Conservation (phyloP, 441 rosid genomes). For the Brassica hybrid region DNA sequence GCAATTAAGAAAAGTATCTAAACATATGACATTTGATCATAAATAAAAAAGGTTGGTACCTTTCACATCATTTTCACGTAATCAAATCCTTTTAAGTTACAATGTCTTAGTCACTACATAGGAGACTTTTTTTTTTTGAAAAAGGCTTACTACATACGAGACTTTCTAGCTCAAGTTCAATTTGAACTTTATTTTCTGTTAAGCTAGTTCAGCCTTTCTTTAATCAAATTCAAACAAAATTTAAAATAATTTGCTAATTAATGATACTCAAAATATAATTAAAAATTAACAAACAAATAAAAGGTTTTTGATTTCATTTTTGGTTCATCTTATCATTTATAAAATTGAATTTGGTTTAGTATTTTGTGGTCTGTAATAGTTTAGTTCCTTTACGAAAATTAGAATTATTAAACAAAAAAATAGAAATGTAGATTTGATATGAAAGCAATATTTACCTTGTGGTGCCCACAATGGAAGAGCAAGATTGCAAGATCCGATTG, state of each 20-base stretch:
- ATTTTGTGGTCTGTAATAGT: neutral
- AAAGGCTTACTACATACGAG: neutral
- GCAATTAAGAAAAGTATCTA: conserved; percentile 19
- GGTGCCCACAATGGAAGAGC: conserved; percentile 82
- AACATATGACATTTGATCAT: conserved; percentile 3
- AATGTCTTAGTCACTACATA: conserved; percentile 32
- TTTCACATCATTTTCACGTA: conserved; percentile 39
- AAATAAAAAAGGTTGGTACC: conserved; percentile 35
- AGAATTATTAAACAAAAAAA: neutral
- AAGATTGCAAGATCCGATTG: conserved; percentile 81
- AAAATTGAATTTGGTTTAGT: neutral
- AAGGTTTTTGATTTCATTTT: neutral
- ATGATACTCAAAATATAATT: neutral
- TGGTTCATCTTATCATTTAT: neutral
- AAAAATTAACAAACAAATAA: neutral
- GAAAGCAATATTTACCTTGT: conserved; percentile 36
- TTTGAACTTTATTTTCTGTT: conserved; percentile 3
- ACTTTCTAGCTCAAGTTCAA: conserved; percentile 9
- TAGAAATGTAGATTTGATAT: neutral
- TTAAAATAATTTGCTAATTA: neutral
- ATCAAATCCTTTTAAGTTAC: conserved; percentile 31
- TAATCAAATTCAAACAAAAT: neutral
- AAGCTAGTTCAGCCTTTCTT: neutral
- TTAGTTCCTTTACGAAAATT: neutral
- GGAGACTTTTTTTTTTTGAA: neutral